These are phyloP conservation scores for Flaveria sonorensis DNA, from an alignment of 129 eudicot genomes.

Conservation along the genomic window DNA sequence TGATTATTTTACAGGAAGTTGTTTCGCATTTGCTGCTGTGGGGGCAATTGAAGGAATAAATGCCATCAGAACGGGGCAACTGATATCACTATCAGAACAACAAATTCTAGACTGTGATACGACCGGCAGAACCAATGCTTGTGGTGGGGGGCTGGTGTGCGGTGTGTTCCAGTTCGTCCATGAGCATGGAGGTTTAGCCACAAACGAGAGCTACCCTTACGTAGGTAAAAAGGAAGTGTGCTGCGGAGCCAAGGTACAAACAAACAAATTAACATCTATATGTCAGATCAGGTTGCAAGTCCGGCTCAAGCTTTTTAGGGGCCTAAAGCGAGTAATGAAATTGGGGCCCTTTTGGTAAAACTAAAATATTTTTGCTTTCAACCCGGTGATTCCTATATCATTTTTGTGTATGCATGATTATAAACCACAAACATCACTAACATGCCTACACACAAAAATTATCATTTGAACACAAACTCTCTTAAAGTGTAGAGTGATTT, in stretches of 20 bases:
- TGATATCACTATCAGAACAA: conserved; percentile 73
- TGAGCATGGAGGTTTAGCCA: conserved; percentile 57
- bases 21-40: conserved; percentile 72
- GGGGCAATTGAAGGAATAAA: conserved; percentile 71
- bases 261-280: too few relatives aligned
- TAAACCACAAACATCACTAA: too few relatives aligned
- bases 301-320: too few relatives aligned
- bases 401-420: too few relatives aligned
- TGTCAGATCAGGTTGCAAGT: too few relatives aligned
- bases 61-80: conserved; percentile 57
- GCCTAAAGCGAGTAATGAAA: too few relatives aligned
- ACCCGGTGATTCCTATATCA: too few relatives aligned
- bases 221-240: conserved; percentile 51
- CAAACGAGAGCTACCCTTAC: conserved; percentile 64
- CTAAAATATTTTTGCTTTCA: too few relatives aligned
- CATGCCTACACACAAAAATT: too few relatives aligned
- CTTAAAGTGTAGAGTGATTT: too few relatives aligned
- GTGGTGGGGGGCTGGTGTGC: conserved; percentile 71
- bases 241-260: conserved; percentile 47
- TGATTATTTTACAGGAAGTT: conserved; percentile 49
- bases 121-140: conserved; percentile 42
- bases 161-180: conserved; percentile 52
- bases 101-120: conserved; percentile 72
- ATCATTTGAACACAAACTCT: too few relatives aligned
- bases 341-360: too few relatives aligned